These are phyloP conservation scores for Pythium biforme DNA, from an alignment of 352 stramenopile genomes.

Conservation along the genomic window DNA sequence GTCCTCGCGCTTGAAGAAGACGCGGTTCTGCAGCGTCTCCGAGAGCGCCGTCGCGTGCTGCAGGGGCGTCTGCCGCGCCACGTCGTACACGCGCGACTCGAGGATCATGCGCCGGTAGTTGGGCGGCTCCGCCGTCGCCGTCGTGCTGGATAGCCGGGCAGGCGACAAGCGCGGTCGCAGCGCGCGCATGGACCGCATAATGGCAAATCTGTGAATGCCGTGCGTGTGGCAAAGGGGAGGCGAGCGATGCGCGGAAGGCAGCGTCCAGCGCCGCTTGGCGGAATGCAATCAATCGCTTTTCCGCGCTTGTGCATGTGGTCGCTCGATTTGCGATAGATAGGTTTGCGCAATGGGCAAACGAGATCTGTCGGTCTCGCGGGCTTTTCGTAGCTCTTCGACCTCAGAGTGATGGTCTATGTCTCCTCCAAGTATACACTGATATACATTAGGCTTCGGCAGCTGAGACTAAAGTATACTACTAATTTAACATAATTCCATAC, in stretches of 20 bases:
- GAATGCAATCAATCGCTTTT: constrained; percentile 2
- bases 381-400: constrained; percentile 1
- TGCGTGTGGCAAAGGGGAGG: neutral
- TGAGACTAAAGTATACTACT: too few relatives aligned
- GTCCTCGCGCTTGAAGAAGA: constrained; percentile 96
- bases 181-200: neutral
- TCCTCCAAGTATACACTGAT: neutral
- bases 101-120: constrained; percentile 88
- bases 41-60: constrained; percentile 68
- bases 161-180: neutral
- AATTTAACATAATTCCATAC: neutral
- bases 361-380: too few relatives aligned
- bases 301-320: constrained; percentile 10
- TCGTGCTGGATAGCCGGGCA: neutral
- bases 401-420: constrained; percentile 2
- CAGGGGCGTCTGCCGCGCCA: constrained; percentile 82
- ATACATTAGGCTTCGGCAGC: too few relatives aligned
- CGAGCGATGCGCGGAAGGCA: neutral
- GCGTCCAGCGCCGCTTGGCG: neutral
- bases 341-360: constrained; percentile 14
- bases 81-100: constrained; percentile 84
- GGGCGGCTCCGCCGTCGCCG: constrained; percentile 24
- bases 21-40: constrained; percentile 70
- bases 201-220: too few relatives aligned
- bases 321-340: neutral